phyloP scores from a whole-genome alignment of 305 asterid genomes.

The Fraxinus dipetala region DNA sequence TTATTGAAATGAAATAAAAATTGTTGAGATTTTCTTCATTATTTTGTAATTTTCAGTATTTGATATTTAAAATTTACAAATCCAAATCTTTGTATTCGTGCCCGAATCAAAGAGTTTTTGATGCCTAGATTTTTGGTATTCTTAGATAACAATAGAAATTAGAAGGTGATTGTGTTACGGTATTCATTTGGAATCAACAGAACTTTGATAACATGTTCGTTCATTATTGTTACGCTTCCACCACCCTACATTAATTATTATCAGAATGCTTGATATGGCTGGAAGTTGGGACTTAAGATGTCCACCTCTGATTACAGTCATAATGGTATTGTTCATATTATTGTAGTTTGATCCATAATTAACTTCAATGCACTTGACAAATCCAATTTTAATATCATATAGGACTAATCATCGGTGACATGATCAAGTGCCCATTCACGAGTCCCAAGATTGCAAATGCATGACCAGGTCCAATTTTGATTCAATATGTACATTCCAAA shows the following conservation, averaged over 20 bases:
- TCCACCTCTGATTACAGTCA: neutral
- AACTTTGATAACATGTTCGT: neutral
- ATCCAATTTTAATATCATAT: neutral
- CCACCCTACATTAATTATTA: neutral
- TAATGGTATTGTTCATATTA: neutral
- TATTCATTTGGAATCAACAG: neutral
- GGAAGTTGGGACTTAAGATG: neutral
- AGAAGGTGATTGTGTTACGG: neutral
- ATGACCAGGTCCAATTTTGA: neutral
- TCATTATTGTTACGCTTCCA: neutral
- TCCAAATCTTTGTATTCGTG: neutral
- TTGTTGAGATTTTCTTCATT: neutral
- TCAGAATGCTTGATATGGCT: neutral
- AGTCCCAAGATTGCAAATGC: neutral
- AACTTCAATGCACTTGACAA: neutral
- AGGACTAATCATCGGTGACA: neutral
- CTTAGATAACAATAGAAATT: no score
- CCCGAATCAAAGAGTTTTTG: neutral
- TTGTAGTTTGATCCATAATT: neutral
- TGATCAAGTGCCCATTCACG: neutral
- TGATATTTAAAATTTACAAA: no score
- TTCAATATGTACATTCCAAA: neutral
- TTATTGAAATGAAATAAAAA: neutral
- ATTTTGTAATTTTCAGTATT: no score
- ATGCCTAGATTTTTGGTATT: neutral